A percentile compares a stretch with the other conserved stretches of the same genome.
Conservation (phyloP, 139 green algal genomes). For the Volvox reticuliferus region DNA sequence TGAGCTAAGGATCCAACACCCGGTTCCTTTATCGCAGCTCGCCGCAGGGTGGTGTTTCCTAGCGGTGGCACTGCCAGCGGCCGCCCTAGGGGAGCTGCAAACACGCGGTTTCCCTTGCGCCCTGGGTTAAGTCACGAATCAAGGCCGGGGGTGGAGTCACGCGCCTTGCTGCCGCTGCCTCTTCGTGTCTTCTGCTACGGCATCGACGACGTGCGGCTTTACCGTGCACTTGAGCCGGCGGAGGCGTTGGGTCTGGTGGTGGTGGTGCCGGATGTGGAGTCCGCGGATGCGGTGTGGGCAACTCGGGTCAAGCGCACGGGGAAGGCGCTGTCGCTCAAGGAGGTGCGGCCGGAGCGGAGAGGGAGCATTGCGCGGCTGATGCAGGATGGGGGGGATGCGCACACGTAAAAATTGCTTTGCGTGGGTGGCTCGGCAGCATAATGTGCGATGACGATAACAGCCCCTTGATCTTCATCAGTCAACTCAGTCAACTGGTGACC, state of each 20-base stretch:
- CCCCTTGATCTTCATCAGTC: too few species aligned
- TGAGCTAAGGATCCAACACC: too few species aligned
- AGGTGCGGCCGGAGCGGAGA: not conserved
- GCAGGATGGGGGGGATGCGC: too few species aligned
- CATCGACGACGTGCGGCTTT: conserved; percentile 59
- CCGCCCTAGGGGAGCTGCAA: too few species aligned
- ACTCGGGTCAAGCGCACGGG: conserved; percentile 15
- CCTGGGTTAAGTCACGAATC: too few species aligned
- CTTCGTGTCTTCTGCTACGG: conserved; percentile 45
- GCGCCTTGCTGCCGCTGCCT: not conserved
- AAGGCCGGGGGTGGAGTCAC: not conserved
- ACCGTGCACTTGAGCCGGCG: conserved; percentile 46
- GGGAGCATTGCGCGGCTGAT: too few species aligned
- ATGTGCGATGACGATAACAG: too few species aligned
- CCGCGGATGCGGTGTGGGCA: conserved; percentile 22
- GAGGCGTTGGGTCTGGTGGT: conserved; percentile 47
- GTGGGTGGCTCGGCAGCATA: too few species aligned
- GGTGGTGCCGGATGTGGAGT: conserved; percentile 11
- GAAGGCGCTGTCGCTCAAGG: not conserved
- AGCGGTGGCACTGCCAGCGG: too few species aligned
- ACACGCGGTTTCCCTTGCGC: too few species aligned
- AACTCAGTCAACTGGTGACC: too few species aligned
- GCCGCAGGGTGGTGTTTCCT: not conserved
- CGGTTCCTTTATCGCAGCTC: not conserved
- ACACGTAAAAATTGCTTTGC: too few species aligned